Percentiles rank a stretch among this genome's conserved stretches.
Evolutionary conservation across 2,329 filamentous ascomycete genomes (phyloP).

Genomic region (Lithohypha guttulata): DNA sequence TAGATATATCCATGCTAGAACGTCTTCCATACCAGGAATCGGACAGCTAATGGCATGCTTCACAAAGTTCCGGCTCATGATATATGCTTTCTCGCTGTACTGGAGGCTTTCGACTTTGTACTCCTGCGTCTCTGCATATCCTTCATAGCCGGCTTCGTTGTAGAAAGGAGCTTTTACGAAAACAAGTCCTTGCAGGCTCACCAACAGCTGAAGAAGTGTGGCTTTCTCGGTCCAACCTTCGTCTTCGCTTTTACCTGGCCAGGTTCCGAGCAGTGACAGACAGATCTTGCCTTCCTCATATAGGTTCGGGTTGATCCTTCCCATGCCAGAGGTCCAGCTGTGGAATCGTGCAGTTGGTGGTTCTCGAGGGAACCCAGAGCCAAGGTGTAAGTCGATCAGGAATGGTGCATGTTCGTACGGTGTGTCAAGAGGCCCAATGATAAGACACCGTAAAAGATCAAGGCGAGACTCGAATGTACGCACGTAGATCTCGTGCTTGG

Average conservation of each 20-base stretch:
- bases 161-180: conserved; percentile 52
- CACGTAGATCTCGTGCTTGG: conserved; percentile 43
- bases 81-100: conserved; percentile 46
- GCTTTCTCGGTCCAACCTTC: conserved; percentile 46
- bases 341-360: conserved; percentile 50
- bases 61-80: conserved; percentile 43
- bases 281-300: conserved; percentile 55
- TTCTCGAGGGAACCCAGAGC: conserved; percentile 38
- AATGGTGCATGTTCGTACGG: conserved; percentile 53
- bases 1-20: conserved; percentile 45
- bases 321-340: conserved; percentile 44
- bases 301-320: conserved; percentile 50
- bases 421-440: conserved; percentile 48
- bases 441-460: conserved; percentile 47
- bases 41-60: conserved; percentile 34
- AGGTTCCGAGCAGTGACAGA: conserved; percentile 48
- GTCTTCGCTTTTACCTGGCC: conserved; percentile 42
- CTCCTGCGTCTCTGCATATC: conserved; percentile 37
- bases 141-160: conserved; percentile 53
- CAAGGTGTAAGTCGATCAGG: conserved; percentile 48
- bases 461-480: conserved; percentile 49
- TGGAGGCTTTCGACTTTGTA: conserved; percentile 36
- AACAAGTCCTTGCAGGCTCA: conserved; percentile 47
- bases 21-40: conserved; percentile 38
- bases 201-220: conserved; percentile 46